Evolutionary conservation across 2,329 filamentous ascomycete species (phyloP).

Genomic region (Curvularia eragrostidis): DNA sequence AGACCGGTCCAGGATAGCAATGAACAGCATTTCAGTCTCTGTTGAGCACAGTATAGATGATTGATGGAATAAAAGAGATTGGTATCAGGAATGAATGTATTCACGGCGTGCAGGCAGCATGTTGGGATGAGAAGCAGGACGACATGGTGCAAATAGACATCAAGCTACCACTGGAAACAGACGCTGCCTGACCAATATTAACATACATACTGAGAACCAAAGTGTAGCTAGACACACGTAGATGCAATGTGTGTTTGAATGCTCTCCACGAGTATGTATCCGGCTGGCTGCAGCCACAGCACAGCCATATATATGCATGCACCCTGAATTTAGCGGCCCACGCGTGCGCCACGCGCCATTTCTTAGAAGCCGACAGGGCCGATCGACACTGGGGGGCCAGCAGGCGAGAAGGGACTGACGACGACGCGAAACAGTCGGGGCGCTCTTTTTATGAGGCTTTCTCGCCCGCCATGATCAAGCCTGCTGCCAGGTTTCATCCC

Average conservation of each 20-base stretch:
- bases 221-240: background rate
- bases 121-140: background rate
- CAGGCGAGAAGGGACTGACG: slow-evolving; percentile 7
- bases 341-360: slow-evolving; percentile 5
- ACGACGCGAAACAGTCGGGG: slow-evolving; percentile 16
- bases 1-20: slow-evolving; percentile 33
- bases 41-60: slow-evolving; percentile 3
- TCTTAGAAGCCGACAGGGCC: background rate
- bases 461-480: background rate
- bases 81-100: background rate
- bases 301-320: background rate
- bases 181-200: background rate
- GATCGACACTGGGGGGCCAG: slow-evolving; percentile 10
- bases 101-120: background rate
- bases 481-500: background rate
- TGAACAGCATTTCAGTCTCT: slow-evolving; percentile 1
- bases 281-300: background rate
- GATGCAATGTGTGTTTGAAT: too few species aligned
- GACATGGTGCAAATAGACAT: background rate
- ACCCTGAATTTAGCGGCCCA: background rate
- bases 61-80: background rate
- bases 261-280: background rate
- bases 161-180: background rate
- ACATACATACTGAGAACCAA: background rate
- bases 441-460: slow-evolving; percentile 4